Conservation (phyloP, 2,329 filamentous ascomycete species). For the Thermoascus crustaceus region DNA sequence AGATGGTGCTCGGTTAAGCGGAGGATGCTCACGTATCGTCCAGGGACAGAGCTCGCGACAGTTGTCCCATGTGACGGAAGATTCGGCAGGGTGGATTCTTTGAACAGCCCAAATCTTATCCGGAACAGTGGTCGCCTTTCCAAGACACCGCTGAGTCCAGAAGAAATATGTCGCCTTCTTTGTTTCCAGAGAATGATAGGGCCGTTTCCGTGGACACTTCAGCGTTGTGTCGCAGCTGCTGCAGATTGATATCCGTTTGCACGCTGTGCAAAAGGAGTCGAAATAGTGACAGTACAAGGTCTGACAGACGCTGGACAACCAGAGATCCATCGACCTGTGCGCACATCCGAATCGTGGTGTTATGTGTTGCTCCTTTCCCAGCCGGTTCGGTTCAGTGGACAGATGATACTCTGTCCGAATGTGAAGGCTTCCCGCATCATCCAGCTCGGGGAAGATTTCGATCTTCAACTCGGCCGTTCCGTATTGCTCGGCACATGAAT, state of each 20-base stretch:
- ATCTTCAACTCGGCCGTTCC: conserved; percentile 27
- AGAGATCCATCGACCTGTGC: conserved; percentile 33
- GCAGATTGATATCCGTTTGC: conserved; percentile 29
- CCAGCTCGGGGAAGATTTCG: conserved; percentile 28
- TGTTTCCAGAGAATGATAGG: conserved; percentile 16
- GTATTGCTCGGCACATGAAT: conserved; percentile 28
- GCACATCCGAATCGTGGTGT: conserved; percentile 34
- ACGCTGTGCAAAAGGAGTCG: conserved; percentile 26
- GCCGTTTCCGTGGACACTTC: conserved; percentile 28
- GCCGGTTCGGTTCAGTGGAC: conserved; percentile 23
- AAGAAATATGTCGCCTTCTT: conserved; percentile 28
- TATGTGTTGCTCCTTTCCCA: conserved; percentile 31
- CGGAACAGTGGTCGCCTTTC: conserved; percentile 18
- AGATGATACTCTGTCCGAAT: conserved; percentile 33
- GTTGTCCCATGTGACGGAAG: conserved; percentile 25
- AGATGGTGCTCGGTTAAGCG: conserved; percentile 22
- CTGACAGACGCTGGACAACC: conserved; percentile 32
- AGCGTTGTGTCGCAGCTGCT: conserved; percentile 25
- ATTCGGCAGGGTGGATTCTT: conserved; percentile 30
- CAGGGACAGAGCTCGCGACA: conserved; percentile 33
- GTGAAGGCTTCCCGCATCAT: conserved; percentile 21
- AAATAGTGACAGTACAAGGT: conserved; percentile 27
- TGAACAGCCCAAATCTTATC: conserved; percentile 27
- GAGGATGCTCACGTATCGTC: conserved; percentile 31
- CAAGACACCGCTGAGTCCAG: conserved; percentile 27